These are phyloP conservation scores for Yarrowia keelungensis DNA, from an alignment of 805 yeast genomes.

Conservation along the genomic window DNA sequence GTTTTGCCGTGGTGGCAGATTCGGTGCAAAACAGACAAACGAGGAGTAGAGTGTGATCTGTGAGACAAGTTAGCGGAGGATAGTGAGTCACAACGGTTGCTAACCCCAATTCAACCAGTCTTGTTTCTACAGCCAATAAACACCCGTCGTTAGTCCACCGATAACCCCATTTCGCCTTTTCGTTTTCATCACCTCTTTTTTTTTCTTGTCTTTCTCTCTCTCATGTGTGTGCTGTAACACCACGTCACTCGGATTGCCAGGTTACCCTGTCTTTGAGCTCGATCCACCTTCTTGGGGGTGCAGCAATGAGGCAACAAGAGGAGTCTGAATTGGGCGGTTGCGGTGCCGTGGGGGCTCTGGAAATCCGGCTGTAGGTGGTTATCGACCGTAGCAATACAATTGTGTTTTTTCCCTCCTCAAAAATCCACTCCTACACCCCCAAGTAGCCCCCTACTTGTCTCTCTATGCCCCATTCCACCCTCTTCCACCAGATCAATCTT, in stretches of 20 bases:
- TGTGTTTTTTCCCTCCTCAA: not conserved
- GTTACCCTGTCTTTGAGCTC: not conserved
- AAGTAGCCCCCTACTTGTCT: too few relatives aligned
- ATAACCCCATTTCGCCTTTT: too few relatives aligned
- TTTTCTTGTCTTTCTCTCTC: too few relatives aligned
- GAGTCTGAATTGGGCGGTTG: not conserved
- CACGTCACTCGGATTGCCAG: slow-evolving; percentile 4
- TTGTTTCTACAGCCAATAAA: too few relatives aligned
- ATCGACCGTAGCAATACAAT: not conserved
- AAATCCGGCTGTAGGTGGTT: not conserved
- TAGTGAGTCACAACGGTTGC: too few relatives aligned
- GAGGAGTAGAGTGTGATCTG: too few relatives aligned
- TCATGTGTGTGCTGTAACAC: slow-evolving; percentile 1
- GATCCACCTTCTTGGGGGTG: slow-evolving; percentile 18
- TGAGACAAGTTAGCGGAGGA: too few relatives aligned
- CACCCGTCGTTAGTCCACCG: too few relatives aligned
- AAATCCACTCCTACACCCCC: too few relatives aligned
- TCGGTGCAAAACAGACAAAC: too few relatives aligned
- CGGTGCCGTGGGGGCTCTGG: not conserved
- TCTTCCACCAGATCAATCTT: not conserved
- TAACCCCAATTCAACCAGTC: too few relatives aligned
- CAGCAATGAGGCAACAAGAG: slow-evolving; percentile 4
- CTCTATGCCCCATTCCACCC: not conserved
- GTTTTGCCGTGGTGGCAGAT: not conserved
- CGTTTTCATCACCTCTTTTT: too few relatives aligned